Conservation (phyloP, 441 rosid species). For the Gossypium gossypioides region DNA sequence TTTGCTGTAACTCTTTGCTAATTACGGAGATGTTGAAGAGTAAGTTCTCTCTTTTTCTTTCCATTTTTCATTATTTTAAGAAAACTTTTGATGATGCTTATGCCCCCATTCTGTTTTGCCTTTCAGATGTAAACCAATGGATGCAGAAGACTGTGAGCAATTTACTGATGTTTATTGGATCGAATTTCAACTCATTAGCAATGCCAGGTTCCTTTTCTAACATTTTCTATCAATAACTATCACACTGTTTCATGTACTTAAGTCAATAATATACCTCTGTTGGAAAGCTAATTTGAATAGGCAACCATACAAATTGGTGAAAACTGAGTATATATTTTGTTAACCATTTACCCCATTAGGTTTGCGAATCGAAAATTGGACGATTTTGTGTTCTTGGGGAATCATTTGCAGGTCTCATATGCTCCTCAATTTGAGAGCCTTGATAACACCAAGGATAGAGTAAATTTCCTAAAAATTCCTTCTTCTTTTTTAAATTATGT, state of each 20-base stretch:
- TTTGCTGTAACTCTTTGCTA: slow-evolving; percentile 48
- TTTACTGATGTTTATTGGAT: slow-evolving; percentile 84
- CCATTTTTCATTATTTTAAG: background rate
- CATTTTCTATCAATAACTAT: background rate
- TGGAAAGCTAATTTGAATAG: background rate
- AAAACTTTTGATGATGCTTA: background rate
- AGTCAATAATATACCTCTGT: background rate
- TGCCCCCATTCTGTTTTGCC: background rate
- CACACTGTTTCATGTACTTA: background rate
- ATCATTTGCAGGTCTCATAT: slow-evolving; percentile 58
- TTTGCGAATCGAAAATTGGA: slow-evolving; percentile 80
- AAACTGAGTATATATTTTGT: background rate
- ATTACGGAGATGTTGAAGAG: slow-evolving; percentile 73
- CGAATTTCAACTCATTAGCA: slow-evolving; percentile 50
- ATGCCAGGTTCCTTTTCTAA: slow-evolving; percentile 43
- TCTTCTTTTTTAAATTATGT: too few relatives aligned
- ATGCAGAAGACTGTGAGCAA: slow-evolving; percentile 71
- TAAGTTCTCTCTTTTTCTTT: background rate
- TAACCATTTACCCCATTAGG: slow-evolving; percentile 24
- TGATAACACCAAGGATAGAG: slow-evolving; percentile 23
- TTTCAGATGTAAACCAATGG: slow-evolving; percentile 81
- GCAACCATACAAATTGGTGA: background rate
- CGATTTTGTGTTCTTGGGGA: slow-evolving; percentile 64
- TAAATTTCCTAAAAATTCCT: too few relatives aligned
- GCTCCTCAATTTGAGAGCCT: slow-evolving; percentile 71